Base-by-base conservation (phyloP, 2,329 filamentous ascomycete genomes). In the Aspergillus aculeatus region DNA sequence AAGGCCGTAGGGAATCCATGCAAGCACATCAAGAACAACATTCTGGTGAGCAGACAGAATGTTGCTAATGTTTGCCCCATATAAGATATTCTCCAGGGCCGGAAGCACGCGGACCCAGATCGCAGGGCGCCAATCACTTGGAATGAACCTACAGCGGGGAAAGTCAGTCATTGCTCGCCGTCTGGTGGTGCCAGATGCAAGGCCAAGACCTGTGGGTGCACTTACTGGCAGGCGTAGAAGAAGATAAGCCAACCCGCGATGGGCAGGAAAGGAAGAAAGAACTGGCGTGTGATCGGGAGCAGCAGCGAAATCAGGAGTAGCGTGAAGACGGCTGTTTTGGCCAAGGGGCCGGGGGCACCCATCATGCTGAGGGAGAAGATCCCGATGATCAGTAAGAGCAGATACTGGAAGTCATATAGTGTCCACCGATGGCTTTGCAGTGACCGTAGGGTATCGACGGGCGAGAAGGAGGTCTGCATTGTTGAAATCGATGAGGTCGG, bases 91-190 rank as follows among this genome's bases (percentile, higher is more conserved):
- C 79, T 98, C 94, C 64, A 98, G 85, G 19, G 94, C 92, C 4
- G 94, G 94, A 38, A 98, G 84, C 29, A 98, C 92, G 71, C 93
- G 92, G 66, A 97, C 94, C 91, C 92, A 96, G 70, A 97, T 97
- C 63, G 92, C 89, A 61, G 93, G 93, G 67, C 94, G 88, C 80
- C 92, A 95, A 72, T 94, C 90, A 67, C 87, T 85, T 41, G 92
- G 90, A 68, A 97, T 93, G 79, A 96, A 97, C 72, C 92, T 96
- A 60, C 29, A 35, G 50, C 23, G 58, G n/a, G 19, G 35, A 54
- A 21, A 16, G 53, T 73, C 54, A 73, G 71, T 52, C 12, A 56
- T 53, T 31, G 44, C 52, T 23, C 11, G 49, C 35, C 26, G 7
- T 29, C 26, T 9, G 26, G 26, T 29, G 26, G 26, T 29, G 26